A percentile compares a stretch with the other conserved stretches of the same genome.
These are phyloP conservation scores for Chamaenerion angustifolium DNA, from an alignment of 345 rosid genomes.

Conservation along the genomic window DNA sequence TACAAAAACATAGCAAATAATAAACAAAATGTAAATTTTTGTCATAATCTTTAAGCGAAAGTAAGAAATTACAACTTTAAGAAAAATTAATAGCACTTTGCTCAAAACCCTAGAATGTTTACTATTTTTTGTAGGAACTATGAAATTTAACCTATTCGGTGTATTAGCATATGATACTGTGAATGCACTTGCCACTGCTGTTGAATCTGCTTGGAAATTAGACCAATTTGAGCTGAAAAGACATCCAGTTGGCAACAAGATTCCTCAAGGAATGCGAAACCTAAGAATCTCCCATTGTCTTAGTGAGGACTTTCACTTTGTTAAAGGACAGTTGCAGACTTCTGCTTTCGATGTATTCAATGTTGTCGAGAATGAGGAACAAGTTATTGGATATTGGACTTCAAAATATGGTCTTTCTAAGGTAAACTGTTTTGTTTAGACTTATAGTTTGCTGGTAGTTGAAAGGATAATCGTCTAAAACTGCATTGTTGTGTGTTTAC, in stretches of 20 bases:
- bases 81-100: too few species aligned
- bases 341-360: conserved; percentile 8
- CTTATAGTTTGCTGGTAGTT: not conserved
- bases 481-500: too few species aligned
- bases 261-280: conserved; percentile 1
- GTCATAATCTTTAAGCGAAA: too few species aligned
- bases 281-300: conserved; percentile 2
- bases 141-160: conserved; percentile 1
- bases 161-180: conserved; percentile 10
- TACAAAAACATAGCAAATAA: too few species aligned
- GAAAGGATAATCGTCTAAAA: too few species aligned
- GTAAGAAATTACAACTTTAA: too few species aligned
- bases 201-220: conserved; percentile 2
- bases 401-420: not conserved
- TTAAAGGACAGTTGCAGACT: not conserved
- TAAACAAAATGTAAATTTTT: too few species aligned
- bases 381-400: conserved; percentile 9
- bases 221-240: not conserved
- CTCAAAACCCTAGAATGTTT: too few species aligned
- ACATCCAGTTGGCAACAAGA: conserved; percentile 8
- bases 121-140: not conserved
- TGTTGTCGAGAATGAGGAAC: not conserved
- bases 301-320: not conserved
- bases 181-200: conserved; percentile 7
- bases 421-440: not conserved